Evolutionary conservation across 2,329 filamentous ascomycete species (phyloP).

Genomic region (Didymella pinodella): DNA sequence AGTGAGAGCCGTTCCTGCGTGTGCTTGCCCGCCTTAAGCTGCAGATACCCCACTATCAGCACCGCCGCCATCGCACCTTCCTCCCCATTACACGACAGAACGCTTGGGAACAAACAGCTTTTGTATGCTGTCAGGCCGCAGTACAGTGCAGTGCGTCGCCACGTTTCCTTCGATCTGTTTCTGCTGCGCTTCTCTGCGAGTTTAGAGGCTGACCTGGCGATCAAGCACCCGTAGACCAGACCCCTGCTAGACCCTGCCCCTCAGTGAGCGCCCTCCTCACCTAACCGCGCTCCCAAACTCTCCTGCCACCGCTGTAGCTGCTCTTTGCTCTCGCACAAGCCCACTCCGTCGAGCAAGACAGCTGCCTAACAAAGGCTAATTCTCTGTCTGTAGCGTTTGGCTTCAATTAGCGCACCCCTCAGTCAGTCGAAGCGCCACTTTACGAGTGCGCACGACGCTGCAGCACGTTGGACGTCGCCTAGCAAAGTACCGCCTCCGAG

Average conservation of each 20-base stretch:
- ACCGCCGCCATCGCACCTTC: slow-evolving; percentile 19
- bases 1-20: slow-evolving; percentile 22
- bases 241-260: slow-evolving; percentile 27
- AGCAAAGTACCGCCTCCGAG: slow-evolving; percentile 10
- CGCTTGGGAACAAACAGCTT: slow-evolving; percentile 12
- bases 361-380: slow-evolving; percentile 18
- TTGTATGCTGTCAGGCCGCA: slow-evolving; percentile 16
- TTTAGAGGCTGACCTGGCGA: slow-evolving; percentile 28
- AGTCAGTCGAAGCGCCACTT: slow-evolving; percentile 21
- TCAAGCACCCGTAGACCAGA: slow-evolving; percentile 25
- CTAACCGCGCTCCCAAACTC: slow-evolving; percentile 15
- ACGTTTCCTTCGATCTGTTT: slow-evolving; percentile 13
- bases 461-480: slow-evolving; percentile 5
- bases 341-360: slow-evolving; percentile 15
- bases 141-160: slow-evolving; percentile 21
- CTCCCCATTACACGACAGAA: slow-evolving; percentile 28
- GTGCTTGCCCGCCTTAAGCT: slow-evolving; percentile 18
- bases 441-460: slow-evolving; percentile 13
- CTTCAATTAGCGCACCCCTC: slow-evolving; percentile 22
- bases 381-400: slow-evolving; percentile 15
- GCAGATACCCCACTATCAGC: slow-evolving; percentile 30
- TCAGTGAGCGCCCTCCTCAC: slow-evolving; percentile 21
- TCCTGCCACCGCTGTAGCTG: slow-evolving; percentile 17
- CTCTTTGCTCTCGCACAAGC: slow-evolving; percentile 6
- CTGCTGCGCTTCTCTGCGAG: slow-evolving; percentile 5